phyloP scores from a whole-genome alignment of 768 basidiomycete species.

The Serendipita vermifera region DNA sequence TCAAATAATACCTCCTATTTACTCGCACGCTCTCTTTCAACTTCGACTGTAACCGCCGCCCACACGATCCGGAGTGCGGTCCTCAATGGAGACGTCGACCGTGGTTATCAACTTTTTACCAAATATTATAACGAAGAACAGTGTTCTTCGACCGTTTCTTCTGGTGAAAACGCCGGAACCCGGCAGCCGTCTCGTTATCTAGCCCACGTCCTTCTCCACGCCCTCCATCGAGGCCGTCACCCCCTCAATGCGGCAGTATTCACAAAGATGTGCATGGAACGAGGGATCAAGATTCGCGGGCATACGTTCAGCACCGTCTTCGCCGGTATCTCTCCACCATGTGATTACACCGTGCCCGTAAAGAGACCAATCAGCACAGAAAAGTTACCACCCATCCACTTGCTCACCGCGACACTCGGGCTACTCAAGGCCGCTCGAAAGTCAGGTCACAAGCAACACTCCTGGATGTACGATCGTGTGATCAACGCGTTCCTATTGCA shows the following conservation, averaged over 20 bases:
- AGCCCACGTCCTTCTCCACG: constrained; percentile 1
- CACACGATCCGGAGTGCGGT: background rate
- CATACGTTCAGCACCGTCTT: background rate
- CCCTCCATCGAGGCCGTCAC: background rate
- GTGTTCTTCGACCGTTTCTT: too few relatives aligned
- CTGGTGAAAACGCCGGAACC: background rate
- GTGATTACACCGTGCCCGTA: background rate
- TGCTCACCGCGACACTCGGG: background rate
- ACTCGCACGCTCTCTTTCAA: background rate
- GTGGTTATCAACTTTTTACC: background rate
- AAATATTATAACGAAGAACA: too few relatives aligned
- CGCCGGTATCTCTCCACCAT: background rate
- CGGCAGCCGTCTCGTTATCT: background rate
- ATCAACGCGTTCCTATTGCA: constrained; percentile 57
- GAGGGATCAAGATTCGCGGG: background rate
- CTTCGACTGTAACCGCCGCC: background rate
- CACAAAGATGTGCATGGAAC: background rate
- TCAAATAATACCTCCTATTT: too few relatives aligned
- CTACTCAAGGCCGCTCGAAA: constrained; percentile 8
- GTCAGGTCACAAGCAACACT: constrained; percentile 4
- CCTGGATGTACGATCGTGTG: constrained; percentile 42
- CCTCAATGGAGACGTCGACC: background rate
- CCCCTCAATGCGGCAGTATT: background rate
- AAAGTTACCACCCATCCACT: background rate
- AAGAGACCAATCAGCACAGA: background rate